Evolutionary conservation across 108 stramenopile genomes (phyloP).

Genomic region (Aurantiochytrium sp.): DNA sequence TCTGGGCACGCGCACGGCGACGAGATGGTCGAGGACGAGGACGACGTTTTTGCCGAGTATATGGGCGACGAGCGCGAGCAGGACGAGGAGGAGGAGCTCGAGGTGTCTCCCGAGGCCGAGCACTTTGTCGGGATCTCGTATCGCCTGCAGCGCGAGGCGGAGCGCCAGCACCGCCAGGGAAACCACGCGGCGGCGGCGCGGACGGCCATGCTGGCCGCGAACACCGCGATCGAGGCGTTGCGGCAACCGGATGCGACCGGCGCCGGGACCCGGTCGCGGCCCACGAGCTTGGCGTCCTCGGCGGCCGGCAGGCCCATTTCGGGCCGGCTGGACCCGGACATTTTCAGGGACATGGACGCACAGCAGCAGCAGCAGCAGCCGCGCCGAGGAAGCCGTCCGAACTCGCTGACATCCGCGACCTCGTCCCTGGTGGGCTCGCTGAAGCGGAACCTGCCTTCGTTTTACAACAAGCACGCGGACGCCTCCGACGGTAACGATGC

Average conservation of each 20-base stretch:
- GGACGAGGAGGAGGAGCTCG: background rate
- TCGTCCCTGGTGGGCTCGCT: no score
- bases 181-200: background rate
- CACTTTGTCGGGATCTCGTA: background rate
- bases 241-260: background rate
- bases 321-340: no score
- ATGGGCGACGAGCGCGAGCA: background rate
- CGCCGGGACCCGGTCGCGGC: background rate
- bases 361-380: no score
- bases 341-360: no score
- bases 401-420: no score
- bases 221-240: background rate
- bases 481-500: no score
- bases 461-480: no score
- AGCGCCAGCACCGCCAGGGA: background rate
- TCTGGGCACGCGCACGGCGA: no score
- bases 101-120: background rate
- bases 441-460: no score
- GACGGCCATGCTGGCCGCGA: background rate
- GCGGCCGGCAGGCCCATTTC: background rate
- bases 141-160: conserved; percentile 10
- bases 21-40: background rate
- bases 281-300: background rate
- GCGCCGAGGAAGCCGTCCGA: no score
- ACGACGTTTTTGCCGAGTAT: background rate